These are phyloP conservation scores for Chlamydomonas asymmetrica DNA, from an alignment of 139 green algal species.

Conservation along the genomic window DNA sequence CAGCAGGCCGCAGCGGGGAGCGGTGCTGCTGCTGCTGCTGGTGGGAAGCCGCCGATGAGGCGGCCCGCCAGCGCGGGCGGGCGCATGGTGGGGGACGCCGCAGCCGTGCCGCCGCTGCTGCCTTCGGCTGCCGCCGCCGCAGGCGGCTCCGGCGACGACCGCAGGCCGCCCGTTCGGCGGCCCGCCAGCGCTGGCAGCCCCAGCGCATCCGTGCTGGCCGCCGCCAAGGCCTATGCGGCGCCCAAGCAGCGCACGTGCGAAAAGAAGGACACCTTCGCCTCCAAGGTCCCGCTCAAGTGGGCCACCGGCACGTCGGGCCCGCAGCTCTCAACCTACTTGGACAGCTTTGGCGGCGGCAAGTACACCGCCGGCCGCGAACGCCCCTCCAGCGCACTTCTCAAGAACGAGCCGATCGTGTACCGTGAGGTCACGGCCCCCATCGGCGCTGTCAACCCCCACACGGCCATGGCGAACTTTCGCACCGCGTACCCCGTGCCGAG, in stretches of 20 bases:
- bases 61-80: constrained; percentile 11
- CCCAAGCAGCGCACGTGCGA: no score
- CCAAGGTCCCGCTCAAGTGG: constrained; percentile 36
- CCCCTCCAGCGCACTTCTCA: neutral
- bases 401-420: neutral
- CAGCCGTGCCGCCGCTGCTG: neutral
- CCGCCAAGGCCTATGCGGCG: no score
- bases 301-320: neutral
- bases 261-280: constrained; percentile 19
- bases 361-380: neutral
- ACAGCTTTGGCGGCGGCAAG: constrained; percentile 25
- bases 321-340: constrained; percentile 12
- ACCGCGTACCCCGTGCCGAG: constrained; percentile 32
- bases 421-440: constrained; percentile 24
- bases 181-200: no score
- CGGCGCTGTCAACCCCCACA: constrained; percentile 39
- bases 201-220: no score
- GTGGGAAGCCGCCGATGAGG: neutral
- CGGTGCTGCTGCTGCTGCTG: neutral
- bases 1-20: neutral
- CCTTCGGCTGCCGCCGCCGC: neutral
- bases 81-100: neutral
- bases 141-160: no score
- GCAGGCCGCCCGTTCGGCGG: no score
- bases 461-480: constrained; percentile 14